Conservation (phyloP, 305 asterid genomes). For the Fraxinus albicans region DNA sequence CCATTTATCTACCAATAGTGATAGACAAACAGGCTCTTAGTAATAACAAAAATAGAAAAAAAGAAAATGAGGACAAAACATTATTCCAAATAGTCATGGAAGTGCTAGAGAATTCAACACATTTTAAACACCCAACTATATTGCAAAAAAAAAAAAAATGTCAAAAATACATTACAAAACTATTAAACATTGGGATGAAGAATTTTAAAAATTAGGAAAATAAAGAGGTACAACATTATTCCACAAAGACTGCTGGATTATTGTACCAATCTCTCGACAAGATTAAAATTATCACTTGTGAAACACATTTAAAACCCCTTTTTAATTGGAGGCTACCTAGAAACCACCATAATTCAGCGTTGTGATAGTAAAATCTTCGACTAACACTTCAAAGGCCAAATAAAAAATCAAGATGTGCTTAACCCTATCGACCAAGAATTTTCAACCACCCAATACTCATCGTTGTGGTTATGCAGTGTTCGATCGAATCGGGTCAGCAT, state of each 20-base stretch:
- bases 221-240: not conserved
- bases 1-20: no score
- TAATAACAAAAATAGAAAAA: no score
- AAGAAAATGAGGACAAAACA: not conserved
- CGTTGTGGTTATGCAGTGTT: not conserved
- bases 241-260: not conserved
- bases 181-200: not conserved
- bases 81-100: not conserved
- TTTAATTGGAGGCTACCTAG: not conserved
- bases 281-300: not conserved
- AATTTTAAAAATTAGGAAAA: no score
- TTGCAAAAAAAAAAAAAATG: not conserved
- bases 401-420: not conserved
- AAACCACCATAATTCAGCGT: not conserved
- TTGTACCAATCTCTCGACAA: not conserved
- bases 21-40: no score
- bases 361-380: not conserved
- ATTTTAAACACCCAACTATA: not conserved
- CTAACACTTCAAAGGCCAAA: not conserved
- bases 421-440: not conserved
- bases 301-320: not conserved
- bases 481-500: not conserved
- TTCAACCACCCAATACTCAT: not conserved
- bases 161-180: no score
- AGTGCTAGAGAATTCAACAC: not conserved